Evolutionary conservation across 257 asterid genomes (phyloP).

Genomic region (Jacaranda mimosifolia): DNA sequence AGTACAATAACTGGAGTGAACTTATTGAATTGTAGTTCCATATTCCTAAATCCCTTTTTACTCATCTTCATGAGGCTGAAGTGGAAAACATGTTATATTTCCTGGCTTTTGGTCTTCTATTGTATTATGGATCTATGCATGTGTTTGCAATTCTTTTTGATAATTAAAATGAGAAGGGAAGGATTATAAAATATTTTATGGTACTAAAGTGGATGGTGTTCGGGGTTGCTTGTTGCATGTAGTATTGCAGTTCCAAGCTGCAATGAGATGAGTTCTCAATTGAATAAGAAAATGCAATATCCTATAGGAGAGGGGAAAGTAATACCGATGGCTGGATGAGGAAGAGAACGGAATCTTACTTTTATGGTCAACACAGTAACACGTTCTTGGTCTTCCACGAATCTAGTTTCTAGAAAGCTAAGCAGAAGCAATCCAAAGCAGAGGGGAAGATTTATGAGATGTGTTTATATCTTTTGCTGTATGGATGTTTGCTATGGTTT

Average conservation of each 20-base stretch:
- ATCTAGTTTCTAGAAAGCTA: too few species aligned
- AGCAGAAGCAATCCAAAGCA: too few species aligned
- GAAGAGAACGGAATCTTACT: neutral
- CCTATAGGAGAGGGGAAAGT: too few species aligned
- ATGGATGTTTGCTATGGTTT: too few species aligned
- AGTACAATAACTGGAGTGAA: neutral
- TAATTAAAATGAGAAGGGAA: neutral
- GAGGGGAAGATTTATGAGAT: too few species aligned
- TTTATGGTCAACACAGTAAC: neutral
- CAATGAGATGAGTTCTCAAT: neutral
- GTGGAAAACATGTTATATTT: neutral
- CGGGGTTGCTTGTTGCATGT: neutral
- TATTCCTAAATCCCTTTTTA: neutral
- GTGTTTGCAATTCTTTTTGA: neutral
- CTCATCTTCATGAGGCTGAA: constrained; percentile 26
- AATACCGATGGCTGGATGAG: neutral
- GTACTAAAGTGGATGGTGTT: neutral
- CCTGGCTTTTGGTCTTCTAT: neutral
- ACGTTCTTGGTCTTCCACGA: too few species aligned
- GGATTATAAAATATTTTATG: neutral
- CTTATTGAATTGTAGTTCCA: constrained; percentile 20
- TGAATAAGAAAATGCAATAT: neutral
- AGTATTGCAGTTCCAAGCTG: neutral
- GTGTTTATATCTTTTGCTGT: neutral
- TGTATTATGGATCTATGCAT: neutral